Evolutionary conservation across 495 filamentous ascomycete species (phyloP), one percentile per base, ranked within the genome.

Genomic region (Annulohypoxylon nitens): DNA sequence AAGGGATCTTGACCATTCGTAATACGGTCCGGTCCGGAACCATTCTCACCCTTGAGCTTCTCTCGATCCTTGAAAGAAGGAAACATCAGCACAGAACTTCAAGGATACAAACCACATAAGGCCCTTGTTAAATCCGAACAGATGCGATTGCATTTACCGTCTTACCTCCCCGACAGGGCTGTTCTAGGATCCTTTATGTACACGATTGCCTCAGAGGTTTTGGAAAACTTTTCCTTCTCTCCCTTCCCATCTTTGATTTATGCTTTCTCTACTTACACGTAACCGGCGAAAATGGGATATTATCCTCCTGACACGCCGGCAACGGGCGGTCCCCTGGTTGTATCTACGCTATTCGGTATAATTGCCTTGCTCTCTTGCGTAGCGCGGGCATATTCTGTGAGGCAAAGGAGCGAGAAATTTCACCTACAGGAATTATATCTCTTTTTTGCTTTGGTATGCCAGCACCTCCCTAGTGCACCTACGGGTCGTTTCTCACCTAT

Each of bases 351-450:
- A 36, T 57, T 57, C 53, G 53, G 53, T 11, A 8, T 36, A 4
- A 36, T 57, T 26, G 26, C 53, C n/a, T 34, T 57, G 26, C 26
- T 57, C 25, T 57, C 53, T 36, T 57, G 53, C 26, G 23, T 34
- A 12, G 26, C 30, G 3, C 25, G 30, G 26, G 53, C 53, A 57
- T 57, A 36, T 30, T 16, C 33, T 20, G 33, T 57, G 36, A 33
- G 25, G 26, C 53, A 57, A 57, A 57, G 26, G 33, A 36, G 30
- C 10, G 53, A 57, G 26, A 34, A 18, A 9, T 57, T 57, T 57
- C 26, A 33, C 6, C 30, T 36, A 1, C 53, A 57, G 11, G 53
- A 57, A 36, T 14, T 36, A 36, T 57, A 34, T 36, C 26, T 57
- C 26, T 18, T 57, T 18, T 36, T 57, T 34, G 53, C 25, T 18